Evolutionary conservation across 371 early-diverging fungal genomes (phyloP).

Genomic region (Syncephalastrum contaminatum): DNA sequence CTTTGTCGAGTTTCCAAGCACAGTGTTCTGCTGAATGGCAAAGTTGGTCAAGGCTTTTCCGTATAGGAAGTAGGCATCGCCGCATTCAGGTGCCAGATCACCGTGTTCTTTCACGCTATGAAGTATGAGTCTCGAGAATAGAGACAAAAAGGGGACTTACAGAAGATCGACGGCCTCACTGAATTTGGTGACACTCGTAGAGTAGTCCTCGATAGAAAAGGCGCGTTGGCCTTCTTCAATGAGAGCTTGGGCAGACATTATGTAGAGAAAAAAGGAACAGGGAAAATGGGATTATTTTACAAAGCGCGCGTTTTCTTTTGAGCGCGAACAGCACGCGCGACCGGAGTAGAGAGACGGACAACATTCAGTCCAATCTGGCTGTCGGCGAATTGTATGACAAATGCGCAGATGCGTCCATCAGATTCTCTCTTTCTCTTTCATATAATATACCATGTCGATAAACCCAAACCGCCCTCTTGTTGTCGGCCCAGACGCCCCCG

Average conservation of each 20-base stretch:
- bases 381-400: too few species aligned
- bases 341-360: too few species aligned
- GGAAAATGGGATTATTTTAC: too few species aligned
- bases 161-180: constrained; percentile 65
- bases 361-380: too few species aligned
- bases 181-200: constrained; percentile 62
- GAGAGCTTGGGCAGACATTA: constrained; percentile 1
- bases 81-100: constrained; percentile 66
- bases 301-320: too few species aligned
- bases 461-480: constrained; percentile 58
- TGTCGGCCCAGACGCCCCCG: constrained; percentile 55
- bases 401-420: neutral
- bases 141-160: constrained; percentile 30
- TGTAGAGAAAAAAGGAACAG: too few species aligned
- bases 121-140: neutral
- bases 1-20: constrained; percentile 58
- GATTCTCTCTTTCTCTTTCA: neutral
- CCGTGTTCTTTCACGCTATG: constrained; percentile 44
- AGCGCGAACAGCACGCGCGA: too few species aligned
- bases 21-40: constrained; percentile 74
- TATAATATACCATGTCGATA: constrained; percentile 15
- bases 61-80: constrained; percentile 76
- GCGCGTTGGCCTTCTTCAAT: constrained; percentile 22
- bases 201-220: constrained; percentile 46
- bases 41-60: constrained; percentile 77